Conservation (phyloP, 2,329 filamentous ascomycete species). For the Botrytis tulipae region DNA sequence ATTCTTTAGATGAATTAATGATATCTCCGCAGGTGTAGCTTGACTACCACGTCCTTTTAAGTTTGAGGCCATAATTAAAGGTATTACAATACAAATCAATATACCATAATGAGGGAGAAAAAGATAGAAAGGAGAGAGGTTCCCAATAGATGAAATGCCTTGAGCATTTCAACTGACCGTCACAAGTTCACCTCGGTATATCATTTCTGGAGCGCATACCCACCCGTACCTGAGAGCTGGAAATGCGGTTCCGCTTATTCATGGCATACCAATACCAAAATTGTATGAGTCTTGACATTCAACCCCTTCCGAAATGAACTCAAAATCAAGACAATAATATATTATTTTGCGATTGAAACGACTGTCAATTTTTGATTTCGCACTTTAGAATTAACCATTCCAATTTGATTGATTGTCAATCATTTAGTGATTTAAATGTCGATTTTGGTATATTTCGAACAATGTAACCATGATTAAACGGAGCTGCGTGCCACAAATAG, state of each 20-base stretch:
- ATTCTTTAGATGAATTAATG: conserved; percentile 83
- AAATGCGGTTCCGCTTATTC: background rate
- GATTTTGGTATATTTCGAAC: background rate
- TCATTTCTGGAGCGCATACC: background rate
- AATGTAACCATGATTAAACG: background rate
- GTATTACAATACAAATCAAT: conserved; percentile 11
- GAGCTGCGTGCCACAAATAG: background rate
- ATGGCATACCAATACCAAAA: background rate
- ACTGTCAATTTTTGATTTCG: background rate
- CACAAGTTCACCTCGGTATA: conserved; percentile 18
- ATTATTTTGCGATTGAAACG: background rate
- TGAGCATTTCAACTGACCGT: conserved; percentile 6
- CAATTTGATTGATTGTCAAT: background rate
- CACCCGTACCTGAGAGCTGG: background rate
- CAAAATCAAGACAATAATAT: background rate
- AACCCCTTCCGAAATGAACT: background rate
- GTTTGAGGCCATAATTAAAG: conserved; percentile 31
- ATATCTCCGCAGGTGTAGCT: conserved; percentile 76
- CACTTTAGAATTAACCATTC: background rate
- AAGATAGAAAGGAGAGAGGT: background rate
- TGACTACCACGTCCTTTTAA: conserved; percentile 48
- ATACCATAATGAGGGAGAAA: background rate
- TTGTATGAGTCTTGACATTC: background rate
- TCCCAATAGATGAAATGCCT: background rate
- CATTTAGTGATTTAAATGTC: background rate